Conservation (phyloP, 306 rosid genomes). For the Oemleria cerasiformis region DNA sequence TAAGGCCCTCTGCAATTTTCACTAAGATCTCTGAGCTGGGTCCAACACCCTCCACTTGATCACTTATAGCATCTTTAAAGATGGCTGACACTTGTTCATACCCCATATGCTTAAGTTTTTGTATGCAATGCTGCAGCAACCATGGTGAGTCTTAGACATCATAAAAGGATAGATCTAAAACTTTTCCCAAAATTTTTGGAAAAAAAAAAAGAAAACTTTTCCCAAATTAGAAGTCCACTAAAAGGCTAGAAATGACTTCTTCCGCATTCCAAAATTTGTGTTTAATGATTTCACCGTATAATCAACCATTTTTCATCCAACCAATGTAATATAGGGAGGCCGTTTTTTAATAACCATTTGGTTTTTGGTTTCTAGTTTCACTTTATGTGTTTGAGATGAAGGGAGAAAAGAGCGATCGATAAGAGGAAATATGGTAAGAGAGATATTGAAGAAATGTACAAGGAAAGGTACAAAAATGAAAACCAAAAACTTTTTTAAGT, state of each 20-base stretch:
- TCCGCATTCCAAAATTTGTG: not conserved
- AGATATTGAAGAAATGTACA: too few relatives aligned
- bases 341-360: too few relatives aligned
- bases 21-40: slow-evolving; percentile 58
- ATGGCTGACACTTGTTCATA: slow-evolving; percentile 49
- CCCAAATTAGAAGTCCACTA: not conserved
- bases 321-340: not conserved
- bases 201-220: too few relatives aligned
- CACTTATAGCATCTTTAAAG: slow-evolving; percentile 54
- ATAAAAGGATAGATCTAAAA: slow-evolving; percentile 8
- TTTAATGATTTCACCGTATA: slow-evolving; percentile 4
- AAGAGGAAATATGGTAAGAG: too few relatives aligned
- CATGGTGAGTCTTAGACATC: slow-evolving; percentile 30
- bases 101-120: slow-evolving; percentile 67
- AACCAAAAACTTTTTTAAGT: too few relatives aligned
- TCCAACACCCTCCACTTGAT: slow-evolving; percentile 56
- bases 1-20: slow-evolving; percentile 64
- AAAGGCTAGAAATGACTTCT: slow-evolving; percentile 6
- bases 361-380: too few relatives aligned
- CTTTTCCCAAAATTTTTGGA: too few relatives aligned
- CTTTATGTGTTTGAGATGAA: too few relatives aligned
- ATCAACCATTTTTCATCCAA: not conserved
- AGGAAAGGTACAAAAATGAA: too few relatives aligned
- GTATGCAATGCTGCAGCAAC: slow-evolving; percentile 60
- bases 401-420: too few relatives aligned